Evolutionary conservation across 768 basidiomycete species (phyloP), one percentile per base, ranked within the genome.

Genomic region (Xerocomellus amylosporus): DNA sequence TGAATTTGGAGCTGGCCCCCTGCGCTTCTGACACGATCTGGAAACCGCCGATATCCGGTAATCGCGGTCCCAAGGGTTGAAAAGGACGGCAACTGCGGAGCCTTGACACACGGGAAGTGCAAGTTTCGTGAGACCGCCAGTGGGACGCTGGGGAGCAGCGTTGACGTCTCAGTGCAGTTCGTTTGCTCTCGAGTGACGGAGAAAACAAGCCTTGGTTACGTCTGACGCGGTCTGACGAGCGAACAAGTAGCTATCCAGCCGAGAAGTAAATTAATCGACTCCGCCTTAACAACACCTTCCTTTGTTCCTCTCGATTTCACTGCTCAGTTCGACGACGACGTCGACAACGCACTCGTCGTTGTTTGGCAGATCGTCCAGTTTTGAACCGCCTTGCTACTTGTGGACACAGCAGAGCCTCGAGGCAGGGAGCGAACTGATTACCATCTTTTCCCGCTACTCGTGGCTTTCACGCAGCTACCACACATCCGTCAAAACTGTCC

Each of bases 381-480:
- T 58, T 47, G 53, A 55, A 43, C 44, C 31, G 38, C 46, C 53
- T 68, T 60, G 39, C 64, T 52, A 55, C 58, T 63, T 63, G 66
- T 15, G 64, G 65, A 26, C 46, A 33, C 55, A 56, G 62, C 63
- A 51, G 24, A 56, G 69, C 67, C 69, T 71, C 69, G 69, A 69
- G 67, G 69, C 69, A 60, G 55, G 43, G 43, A 46, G 50, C 38
- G 52, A 42, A 45, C 54, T 58, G 64, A 68, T 68, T 57, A 31
- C 57, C 55, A 56, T 68, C 61, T 66, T 66, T 66, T 65, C 60
- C 56, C 60, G 66, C 51, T 66, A 58, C 66, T 66, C 68, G 70
- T 72, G 69, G 62, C 54, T 56, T 69, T 70, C 69, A 66, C 69
- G 70, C 69, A 70, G 66, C 60, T 57, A 56, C 66, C 69, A 66